These are phyloP conservation scores for Arabis alpina DNA, from an alignment of 345 rosid species.

Conservation along the genomic window DNA sequence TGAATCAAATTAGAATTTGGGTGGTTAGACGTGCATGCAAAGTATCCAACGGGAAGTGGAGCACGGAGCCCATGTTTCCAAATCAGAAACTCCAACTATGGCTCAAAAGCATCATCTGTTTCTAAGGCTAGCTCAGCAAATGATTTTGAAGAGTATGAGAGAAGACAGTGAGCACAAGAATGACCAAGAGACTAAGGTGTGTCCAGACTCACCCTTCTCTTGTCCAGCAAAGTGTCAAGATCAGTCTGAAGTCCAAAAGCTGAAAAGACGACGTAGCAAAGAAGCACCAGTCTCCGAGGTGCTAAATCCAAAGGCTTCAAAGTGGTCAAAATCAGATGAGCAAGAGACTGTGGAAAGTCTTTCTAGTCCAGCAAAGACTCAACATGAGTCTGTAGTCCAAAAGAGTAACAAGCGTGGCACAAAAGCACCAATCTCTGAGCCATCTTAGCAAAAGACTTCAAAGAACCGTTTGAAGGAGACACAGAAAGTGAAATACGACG, in stretches of 20 bases:
- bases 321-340: slow-evolving; percentile 26
- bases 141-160: slow-evolving; percentile 36
- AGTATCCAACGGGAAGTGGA: too few relatives aligned
- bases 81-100: too few relatives aligned
- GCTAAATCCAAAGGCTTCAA: slow-evolving; percentile 33
- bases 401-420: slow-evolving; percentile 24
- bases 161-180: slow-evolving; percentile 24
- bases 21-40: too few relatives aligned
- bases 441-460: slow-evolving; percentile 15
- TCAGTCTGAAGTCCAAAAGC: slow-evolving; percentile 16
- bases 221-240: slow-evolving; percentile 22
- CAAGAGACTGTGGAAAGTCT: slow-evolving; percentile 26
- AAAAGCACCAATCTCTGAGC: slow-evolving; percentile 25
- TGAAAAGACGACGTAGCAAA: slow-evolving; percentile 23
- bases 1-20: too few relatives aligned
- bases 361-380: slow-evolving; percentile 9
- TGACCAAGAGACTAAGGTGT: slow-evolving; percentile 19
- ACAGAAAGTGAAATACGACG: slow-evolving; percentile 14
- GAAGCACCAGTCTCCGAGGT: slow-evolving; percentile 22
- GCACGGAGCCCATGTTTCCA: too few relatives aligned
- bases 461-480: slow-evolving; percentile 32
- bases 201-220: slow-evolving; percentile 21
- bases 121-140: slow-evolving; percentile 27
- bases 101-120: slow-evolving; percentile 20
- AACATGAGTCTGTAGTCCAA: slow-evolving; percentile 13